Base-by-base conservation (phyloP, 108 stramenopile species). In the Discostella pseudostelligera region DNA sequence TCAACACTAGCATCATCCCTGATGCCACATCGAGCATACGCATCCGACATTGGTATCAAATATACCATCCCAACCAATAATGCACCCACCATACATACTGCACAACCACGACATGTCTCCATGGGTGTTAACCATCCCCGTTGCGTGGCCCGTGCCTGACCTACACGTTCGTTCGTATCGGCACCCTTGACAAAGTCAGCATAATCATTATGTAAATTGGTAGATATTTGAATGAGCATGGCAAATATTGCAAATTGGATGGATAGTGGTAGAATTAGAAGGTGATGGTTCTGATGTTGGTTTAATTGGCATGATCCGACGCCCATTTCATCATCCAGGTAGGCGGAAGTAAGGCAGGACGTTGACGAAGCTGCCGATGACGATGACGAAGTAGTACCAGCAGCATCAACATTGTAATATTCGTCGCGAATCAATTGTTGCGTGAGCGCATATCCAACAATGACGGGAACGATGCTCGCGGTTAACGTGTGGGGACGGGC, bases 141-240 rank as follows among this genome's bases (percentile, higher is more conserved):
- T 76, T 92, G 90, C 14, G 94, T 95, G 35, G 94, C 94, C 29
- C 94, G 79, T 10, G 89, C 86, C 64, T 95, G 94, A 3, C 94
- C 94, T 0, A 95, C 87, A n/a, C 94, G 80, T 12, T 85, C 57
- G 10, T 86, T 79, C 2, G 79, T 83, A 56, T 88, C 93, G 37
- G 94, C 94, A 10, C 94, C 94, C 75, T 85, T 85, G 39, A 90
- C 88, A 65, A 88, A 92, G 59, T 95, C 94, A 17, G 90, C 90
- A 64, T 95, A 95, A 65, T 95, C 94, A 58, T 95, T 95, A 79
- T 95, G 94, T 36, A 95, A 51, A 62, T 95, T 95, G 9, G 91
- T 92, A 8, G 87, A 88, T 42, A 95, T 73, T 62, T 95, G 94
- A 42, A 92, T 81, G 36, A 90, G 56, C 7, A 32, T 26, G 20